phyloP scores from a whole-genome alignment of 805 yeast genomes.

The Henningerozyma blattae region DNA sequence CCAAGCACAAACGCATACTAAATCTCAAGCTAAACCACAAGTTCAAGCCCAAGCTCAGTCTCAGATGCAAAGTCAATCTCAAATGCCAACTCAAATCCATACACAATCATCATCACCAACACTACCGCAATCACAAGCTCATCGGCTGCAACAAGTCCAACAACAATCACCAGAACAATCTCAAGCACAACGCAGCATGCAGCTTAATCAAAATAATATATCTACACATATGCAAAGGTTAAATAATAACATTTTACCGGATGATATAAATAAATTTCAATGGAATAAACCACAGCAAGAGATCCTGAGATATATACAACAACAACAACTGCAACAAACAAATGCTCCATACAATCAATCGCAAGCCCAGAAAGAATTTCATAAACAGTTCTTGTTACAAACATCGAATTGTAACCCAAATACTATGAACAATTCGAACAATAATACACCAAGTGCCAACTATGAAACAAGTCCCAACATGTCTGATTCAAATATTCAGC shows the following conservation, averaged over 20 bases:
- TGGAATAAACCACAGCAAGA: neutral
- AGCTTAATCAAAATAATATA: neutral
- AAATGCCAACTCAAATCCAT: conserved; percentile 6
- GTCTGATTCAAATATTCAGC: conserved; percentile 1
- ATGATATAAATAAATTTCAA: neutral
- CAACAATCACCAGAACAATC: conserved; percentile 11
- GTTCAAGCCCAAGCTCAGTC: conserved; percentile 10
- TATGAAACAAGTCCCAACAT: too few species aligned
- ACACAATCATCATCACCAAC: conserved; percentile 7
- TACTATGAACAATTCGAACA: neutral
- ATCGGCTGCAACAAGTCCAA: conserved; percentile 2
- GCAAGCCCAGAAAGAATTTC: neutral
- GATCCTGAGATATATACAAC: neutral
- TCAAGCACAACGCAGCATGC: conserved; percentile 1
- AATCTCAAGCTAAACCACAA: neutral
- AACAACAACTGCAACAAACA: neutral
- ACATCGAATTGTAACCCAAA: too few species aligned
- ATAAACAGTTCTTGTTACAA: too few species aligned
- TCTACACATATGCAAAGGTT: too few species aligned
- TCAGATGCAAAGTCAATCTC: conserved; percentile 3
- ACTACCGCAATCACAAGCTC: neutral
- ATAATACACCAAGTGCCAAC: neutral
- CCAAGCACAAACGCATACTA: conserved; percentile 2
- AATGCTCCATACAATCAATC: neutral
- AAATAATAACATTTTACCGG: too few species aligned